Base-by-base conservation (phyloP, 306 rosid species). In the Nissolia schottii region DNA sequence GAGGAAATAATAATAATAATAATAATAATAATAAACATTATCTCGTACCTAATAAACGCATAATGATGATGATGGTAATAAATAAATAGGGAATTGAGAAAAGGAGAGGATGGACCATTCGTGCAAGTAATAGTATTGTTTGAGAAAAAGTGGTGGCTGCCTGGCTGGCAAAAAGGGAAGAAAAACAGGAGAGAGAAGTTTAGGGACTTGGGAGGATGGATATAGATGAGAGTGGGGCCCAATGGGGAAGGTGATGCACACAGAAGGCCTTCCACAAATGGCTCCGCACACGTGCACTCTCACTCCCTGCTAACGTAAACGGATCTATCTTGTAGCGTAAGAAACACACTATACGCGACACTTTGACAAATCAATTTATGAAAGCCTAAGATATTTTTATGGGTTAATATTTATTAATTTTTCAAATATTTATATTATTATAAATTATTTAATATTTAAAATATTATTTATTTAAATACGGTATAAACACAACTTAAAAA, bases 201-300 rank as follows among this genome's bases (percentile, higher is more conserved):
- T 34, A 14, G n/a, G n/a, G n/a, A n/a, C 15, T 45, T 3, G 7
- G 19, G 18, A 4, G 24, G 22, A 6, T n/a, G n/a, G 13, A 32
- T 59, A 19, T 23, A 16, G 34, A 19, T 37, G 49, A 61, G 0
- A 3, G 29, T 70, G 81, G 86, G 83, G 25, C 83, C 86, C 83
- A 45, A 6, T 0, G 20, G 79, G 48, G 67, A 46, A 34, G 74
- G 64, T 64, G 63, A 15, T 77, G 83, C 55, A 64, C 86, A 85
- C 85, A n/a, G 81, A 75, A 84, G 79, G 54, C 79, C 86, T 37
- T 80, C 79, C 58, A 40, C 76, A 75, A 78, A 40, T 29, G 75
- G 63, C 34, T 76, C 68, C 56, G 86, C 95, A 79, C 92, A 87
- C 92, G 96, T 87, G 96, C 92, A 78, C 67, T 29, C 71, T 56